Percentiles rank a stretch among this genome's conserved stretches.
Conservation (phyloP, 257 asterid species). For the Solanum etuberosum region DNA sequence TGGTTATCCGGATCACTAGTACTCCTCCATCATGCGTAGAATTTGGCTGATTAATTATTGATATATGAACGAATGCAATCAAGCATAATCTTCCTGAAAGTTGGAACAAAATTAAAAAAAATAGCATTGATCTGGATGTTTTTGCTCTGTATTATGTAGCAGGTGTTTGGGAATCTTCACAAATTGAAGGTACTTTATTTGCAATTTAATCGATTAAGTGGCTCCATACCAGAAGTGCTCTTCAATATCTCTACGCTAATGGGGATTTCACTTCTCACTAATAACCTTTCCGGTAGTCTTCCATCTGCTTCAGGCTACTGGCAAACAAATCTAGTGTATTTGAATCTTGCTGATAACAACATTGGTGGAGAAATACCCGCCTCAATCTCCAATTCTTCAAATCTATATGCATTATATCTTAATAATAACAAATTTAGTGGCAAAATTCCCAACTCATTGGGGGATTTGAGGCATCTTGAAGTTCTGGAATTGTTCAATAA, state of each 20-base stretch:
- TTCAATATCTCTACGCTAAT: slow-evolving; percentile 19
- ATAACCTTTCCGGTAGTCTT: slow-evolving; percentile 14
- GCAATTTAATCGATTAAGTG: not conserved
- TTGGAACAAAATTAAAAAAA: no score
- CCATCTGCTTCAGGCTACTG: slow-evolving; percentile 5
- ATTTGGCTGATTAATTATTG: not conserved
- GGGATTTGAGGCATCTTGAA: slow-evolving; percentile 2
- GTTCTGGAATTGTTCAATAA: not conserved
- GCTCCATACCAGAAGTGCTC: slow-evolving; percentile 9
- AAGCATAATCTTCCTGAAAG: not conserved
- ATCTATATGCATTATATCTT: not conserved
- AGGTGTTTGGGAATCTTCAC: slow-evolving; percentile 21
- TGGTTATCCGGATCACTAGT: not conserved
- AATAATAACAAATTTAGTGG: slow-evolving; percentile 11
- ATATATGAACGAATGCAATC: not conserved
- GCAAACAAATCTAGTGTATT: not conserved
- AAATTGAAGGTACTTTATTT: not conserved
- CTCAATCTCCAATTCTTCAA: slow-evolving; percentile 14
- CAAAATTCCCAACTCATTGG: slow-evolving; percentile 12
- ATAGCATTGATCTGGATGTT: not conserved
- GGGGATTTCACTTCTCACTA: not conserved
- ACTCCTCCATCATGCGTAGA: not conserved
- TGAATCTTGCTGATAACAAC: slow-evolving; percentile 6
- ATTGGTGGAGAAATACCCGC: slow-evolving; percentile 15
- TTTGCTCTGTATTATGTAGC: not conserved